phyloP scores from a whole-genome alignment of 164 flowering plant genomes.

The Berberis thunbergii region DNA sequence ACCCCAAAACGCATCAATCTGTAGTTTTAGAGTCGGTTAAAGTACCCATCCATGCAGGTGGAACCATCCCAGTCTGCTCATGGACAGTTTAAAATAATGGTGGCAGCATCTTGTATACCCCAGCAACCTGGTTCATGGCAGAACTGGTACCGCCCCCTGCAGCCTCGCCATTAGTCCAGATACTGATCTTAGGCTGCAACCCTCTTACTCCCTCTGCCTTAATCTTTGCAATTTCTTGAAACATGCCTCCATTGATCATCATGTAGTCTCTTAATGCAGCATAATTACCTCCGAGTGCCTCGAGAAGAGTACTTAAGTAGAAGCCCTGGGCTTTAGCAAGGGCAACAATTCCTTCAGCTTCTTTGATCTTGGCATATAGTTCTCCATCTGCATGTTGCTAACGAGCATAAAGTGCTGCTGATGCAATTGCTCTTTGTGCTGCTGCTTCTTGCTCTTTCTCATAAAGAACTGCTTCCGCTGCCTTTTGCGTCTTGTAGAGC shows the following conservation, averaged over 20 bases:
- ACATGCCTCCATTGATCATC: slow-evolving; percentile 24
- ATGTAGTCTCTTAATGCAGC: too few relatives aligned
- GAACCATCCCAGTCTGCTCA: slow-evolving; percentile 35
- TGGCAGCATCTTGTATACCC: slow-evolving; percentile 24
- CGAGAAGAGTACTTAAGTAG: slow-evolving; percentile 16
- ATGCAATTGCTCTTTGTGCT: slow-evolving; percentile 11
- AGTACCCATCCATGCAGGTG: slow-evolving; percentile 6
- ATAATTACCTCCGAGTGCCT: slow-evolving; percentile 23
- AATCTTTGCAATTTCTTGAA: slow-evolving; percentile 28
- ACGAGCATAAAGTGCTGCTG: slow-evolving; percentile 14
- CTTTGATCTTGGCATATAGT: slow-evolving; percentile 16
- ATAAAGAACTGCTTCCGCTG: too few relatives aligned
- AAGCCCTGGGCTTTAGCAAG: slow-evolving; percentile 19
- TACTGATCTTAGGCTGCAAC: slow-evolving; percentile 28
- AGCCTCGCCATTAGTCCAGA: slow-evolving; percentile 15
- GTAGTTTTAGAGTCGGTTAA: background rate
- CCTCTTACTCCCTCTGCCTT: slow-evolving; percentile 26
- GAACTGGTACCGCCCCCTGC: slow-evolving; percentile 3
- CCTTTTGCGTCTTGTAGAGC: slow-evolving; percentile 16
- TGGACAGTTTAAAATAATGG: slow-evolving; percentile 21
- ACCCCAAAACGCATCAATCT: background rate
- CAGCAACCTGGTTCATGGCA: slow-evolving; percentile 24
- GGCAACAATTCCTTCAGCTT: slow-evolving; percentile 22
- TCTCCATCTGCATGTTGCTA: too few relatives aligned
- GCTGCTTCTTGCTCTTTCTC: too few relatives aligned